Conservation (phyloP, 176 grass and related monocot genomes). For the Musa acuminata region DNA sequence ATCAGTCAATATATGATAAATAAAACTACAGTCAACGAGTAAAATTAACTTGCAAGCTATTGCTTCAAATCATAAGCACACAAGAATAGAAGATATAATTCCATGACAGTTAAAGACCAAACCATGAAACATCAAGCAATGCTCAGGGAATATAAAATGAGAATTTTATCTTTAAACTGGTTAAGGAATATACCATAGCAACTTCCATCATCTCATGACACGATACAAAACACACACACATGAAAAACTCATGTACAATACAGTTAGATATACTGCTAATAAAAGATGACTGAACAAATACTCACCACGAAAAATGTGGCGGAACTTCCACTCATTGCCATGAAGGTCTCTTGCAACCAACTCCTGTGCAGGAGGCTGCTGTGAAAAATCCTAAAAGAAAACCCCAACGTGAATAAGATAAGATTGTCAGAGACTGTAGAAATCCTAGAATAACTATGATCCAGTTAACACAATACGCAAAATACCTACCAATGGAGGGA, state of each 20-base stretch:
- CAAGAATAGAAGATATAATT: too few relatives aligned
- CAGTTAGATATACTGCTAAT: neutral
- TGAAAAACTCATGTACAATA: neutral
- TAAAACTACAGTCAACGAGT: neutral
- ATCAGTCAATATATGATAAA: neutral
- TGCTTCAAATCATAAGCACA: too few relatives aligned
- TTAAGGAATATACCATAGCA: neutral
- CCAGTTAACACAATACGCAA: neutral
- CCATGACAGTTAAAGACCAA: neutral
- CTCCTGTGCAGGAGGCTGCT: conserved; percentile 91
- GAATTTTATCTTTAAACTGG: neutral
- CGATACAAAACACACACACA: neutral
- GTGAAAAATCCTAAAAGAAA: conserved; percentile 71
- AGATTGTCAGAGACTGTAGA: neutral
- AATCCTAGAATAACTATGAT: neutral
- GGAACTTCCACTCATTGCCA: conserved; percentile 98
- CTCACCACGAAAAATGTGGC: conserved; percentile 86
- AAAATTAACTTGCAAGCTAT: neutral
- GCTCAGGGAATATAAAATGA: neutral
- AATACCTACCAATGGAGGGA: conserved; percentile 77
- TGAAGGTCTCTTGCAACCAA: conserved; percentile 95
- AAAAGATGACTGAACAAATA: neutral
- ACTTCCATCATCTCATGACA: neutral
- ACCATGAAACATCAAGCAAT: neutral
- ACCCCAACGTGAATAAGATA: conserved; percentile 12